Base-by-base conservation (phyloP, 164 flowering plant genomes). In the Stephania yunnanensis region DNA sequence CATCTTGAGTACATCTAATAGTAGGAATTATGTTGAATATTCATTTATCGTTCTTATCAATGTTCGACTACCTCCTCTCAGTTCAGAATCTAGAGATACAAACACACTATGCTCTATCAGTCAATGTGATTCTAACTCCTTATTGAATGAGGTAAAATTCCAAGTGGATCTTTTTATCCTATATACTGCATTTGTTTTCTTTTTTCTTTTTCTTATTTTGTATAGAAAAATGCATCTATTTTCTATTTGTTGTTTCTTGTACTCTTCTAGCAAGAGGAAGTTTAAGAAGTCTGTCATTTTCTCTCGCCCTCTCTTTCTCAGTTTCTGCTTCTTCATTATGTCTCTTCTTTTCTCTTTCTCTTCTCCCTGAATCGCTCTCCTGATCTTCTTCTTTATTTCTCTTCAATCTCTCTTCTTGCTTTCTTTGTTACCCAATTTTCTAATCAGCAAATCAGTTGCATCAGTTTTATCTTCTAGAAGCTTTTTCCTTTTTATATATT, bases 51-150 rank as follows among this genome's bases (percentile, higher is more conserved):
- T 13, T 58, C 65, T 58, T 58, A 58, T 44, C 70, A 68, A 75
- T 72, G 46, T 69, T 22, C 69, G 53, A 74, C 78, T 46, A 46
- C 78, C n/a, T 76, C 50, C 70, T 70, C 77, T 74, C 94, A 92
- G 97, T 83, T 82, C 90, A 76, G 93, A 91, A 80, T 93, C 99
- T 80, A 84, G 83, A 42, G 90, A 96, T 2, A 93, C 98, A 68
- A 91, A 93, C 81, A 91, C 90, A 79, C 82, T 96, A 68, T 96
- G 99, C 81, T 96, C 99, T 70, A 96, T 96, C 76, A 96, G 94
- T 84, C 96, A 89, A 65, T 96, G 99, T 80, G 86, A 93, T 82
- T 84, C 97, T 22, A 82, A 90, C 73, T 96, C 98, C 82, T 97
- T 96, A 74, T 76, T 90, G 74, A 96, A 89, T 85, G 97, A 96